A percentile compares a stretch with the other conserved stretches of the same genome.
Conservation (phyloP, 257 asterid genomes). For the Lycium barbarum region DNA sequence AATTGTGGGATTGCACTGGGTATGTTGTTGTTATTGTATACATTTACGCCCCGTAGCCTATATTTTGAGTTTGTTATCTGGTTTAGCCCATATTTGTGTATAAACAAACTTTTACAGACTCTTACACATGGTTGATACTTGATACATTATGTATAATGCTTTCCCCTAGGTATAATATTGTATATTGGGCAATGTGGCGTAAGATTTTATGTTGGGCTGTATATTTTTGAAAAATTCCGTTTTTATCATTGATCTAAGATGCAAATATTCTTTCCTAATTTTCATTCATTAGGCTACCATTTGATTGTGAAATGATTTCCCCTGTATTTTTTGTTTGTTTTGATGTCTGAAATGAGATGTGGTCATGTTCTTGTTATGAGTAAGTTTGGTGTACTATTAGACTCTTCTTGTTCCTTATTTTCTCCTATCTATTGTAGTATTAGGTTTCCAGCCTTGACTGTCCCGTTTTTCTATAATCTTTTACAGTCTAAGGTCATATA, state of each 20-base stretch:
- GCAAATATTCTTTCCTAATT: not conserved
- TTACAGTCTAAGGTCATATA: constrained; percentile 4
- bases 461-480: not conserved
- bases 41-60: too few relatives aligned
- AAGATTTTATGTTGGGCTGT: too few relatives aligned
- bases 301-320: not conserved
- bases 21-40: too few relatives aligned
- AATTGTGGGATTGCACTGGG: too few relatives aligned
- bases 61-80: too few relatives aligned
- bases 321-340: not conserved
- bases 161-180: too few relatives aligned
- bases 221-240: too few relatives aligned
- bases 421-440: not conserved
- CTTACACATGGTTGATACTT: too few relatives aligned
- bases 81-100: too few relatives aligned
- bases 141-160: too few relatives aligned
- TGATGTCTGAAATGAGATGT: not conserved
- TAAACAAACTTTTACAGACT: too few relatives aligned
- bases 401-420: not conserved
- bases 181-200: too few relatives aligned
- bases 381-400: not conserved
- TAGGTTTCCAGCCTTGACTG: not conserved
- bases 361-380: not conserved
- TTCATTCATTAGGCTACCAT: not conserved
- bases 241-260: not conserved